Evolutionary conservation across 352 stramenopile genomes (phyloP).

Genomic region (Phytopythium aichiense): DNA sequence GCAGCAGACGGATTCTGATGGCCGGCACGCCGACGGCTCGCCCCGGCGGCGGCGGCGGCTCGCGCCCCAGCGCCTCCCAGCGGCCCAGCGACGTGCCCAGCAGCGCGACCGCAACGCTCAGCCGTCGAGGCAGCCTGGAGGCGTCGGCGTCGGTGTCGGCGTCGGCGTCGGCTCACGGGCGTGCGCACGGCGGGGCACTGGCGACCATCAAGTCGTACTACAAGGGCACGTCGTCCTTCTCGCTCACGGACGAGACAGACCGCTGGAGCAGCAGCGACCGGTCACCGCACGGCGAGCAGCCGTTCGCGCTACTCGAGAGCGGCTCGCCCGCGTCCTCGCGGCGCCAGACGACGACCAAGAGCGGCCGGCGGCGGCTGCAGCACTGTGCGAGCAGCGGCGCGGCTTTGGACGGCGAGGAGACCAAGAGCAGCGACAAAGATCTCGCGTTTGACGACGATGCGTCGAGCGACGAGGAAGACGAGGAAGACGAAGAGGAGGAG

Average conservation of each 20-base stretch:
- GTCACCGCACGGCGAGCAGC: conserved; percentile 1
- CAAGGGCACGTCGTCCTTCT: conserved; percentile 10
- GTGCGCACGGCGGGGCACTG: conserved; percentile 2
- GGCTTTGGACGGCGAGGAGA: background rate
- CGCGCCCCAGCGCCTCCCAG: background rate
- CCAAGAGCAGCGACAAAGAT: conserved; percentile 2
- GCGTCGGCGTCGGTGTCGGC: background rate
- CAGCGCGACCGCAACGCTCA: background rate
- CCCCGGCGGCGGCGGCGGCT: background rate
- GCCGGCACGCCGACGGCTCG: conserved; percentile 1
- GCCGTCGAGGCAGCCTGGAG: background rate
- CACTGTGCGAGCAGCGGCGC: background rate
- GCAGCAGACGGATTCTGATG: background rate
- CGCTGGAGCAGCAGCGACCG: conserved; percentile 9
- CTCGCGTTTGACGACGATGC: background rate
- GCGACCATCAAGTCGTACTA: conserved; percentile 12
- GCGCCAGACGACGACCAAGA: background rate
- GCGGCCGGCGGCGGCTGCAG: background rate
- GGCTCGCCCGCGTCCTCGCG: background rate
- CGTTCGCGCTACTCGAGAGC: conserved; percentile 2
- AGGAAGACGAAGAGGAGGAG: background rate
- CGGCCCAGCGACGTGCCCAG: background rate
- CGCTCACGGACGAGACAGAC: conserved; percentile 10
- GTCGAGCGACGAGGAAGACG: background rate
- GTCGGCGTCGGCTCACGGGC: background rate